A percentile compares a stretch with the other conserved stretches of the same genome.
Conservation (phyloP, 805 yeast species). For the Spathaspora passalidarum region DNA sequence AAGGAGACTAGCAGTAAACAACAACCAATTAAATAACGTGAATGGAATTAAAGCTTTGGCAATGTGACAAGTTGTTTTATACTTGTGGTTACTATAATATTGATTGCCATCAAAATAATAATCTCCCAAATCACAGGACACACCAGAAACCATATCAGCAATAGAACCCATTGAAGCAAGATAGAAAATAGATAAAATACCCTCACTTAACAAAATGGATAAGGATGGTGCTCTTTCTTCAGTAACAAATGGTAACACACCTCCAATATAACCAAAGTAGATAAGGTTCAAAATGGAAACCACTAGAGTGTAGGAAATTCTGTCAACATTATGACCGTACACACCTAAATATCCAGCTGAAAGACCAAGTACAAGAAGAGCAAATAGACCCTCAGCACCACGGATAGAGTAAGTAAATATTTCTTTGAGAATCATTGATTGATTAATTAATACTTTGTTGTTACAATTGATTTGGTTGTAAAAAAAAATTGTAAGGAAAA, state of each 20-base stretch:
- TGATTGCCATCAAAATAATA: slow-evolving; percentile 1
- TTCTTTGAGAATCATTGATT: slow-evolving; percentile 40
- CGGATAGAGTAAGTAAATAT: slow-evolving; percentile 41
- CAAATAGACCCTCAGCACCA: slow-evolving; percentile 6
- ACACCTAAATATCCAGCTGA: slow-evolving; percentile 7
- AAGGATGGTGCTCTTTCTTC: slow-evolving; percentile 3
- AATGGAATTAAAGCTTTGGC: slow-evolving; percentile 7
- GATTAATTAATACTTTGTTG: not conserved
- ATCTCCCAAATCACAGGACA: slow-evolving; percentile 2
- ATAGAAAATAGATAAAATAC: slow-evolving; percentile 3
- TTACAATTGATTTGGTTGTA: slow-evolving; percentile 1
- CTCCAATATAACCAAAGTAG: slow-evolving; percentile 6
- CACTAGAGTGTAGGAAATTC: slow-evolving; percentile 7
- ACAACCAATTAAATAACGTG: slow-evolving; percentile 9
- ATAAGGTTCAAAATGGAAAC: slow-evolving; percentile 1
- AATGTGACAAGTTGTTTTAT: slow-evolving; percentile 4
- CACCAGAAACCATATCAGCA: slow-evolving; percentile 6
- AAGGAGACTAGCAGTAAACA: slow-evolving; percentile 6
- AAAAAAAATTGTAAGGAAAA: not conserved
- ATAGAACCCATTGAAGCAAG: slow-evolving; percentile 9
- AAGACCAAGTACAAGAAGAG: slow-evolving; percentile 5
- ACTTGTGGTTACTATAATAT: not conserved
- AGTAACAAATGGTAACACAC: slow-evolving; percentile 2
- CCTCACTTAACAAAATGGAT: slow-evolving; percentile 6
- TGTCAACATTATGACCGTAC: slow-evolving; percentile 3